phyloP scores from a whole-genome alignment of 164 flowering plant species.

The Dillenia suffruticosa region DNA sequence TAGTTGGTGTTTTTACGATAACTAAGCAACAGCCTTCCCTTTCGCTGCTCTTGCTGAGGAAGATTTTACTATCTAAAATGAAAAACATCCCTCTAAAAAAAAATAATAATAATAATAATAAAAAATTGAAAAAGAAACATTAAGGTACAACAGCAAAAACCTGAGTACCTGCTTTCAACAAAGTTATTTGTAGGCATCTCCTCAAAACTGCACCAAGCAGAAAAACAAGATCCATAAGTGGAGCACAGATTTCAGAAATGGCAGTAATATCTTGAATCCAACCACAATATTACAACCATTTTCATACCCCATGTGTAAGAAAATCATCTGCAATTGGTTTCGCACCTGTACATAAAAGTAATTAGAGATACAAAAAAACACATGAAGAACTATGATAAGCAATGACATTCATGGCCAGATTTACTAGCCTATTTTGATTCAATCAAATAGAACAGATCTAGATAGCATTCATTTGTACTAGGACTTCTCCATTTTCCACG shows the following conservation, averaged over 20 bases:
- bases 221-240: neutral
- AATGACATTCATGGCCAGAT: neutral
- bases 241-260: neutral
- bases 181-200: constrained; percentile 96
- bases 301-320: constrained; percentile 84
- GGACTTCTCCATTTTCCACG: too few species aligned
- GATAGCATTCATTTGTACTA: too few species aligned
- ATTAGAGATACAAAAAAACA: neutral
- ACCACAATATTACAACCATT: neutral
- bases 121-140: neutral
- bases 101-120: neutral
- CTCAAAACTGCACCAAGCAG: constrained; percentile 64
- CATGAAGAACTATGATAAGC: neutral
- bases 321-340: constrained; percentile 63
- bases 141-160: too few species aligned
- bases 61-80: neutral
- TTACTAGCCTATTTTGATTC: too few species aligned
- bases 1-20: too few species aligned
- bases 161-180: constrained; percentile 83
- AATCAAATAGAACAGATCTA: too few species aligned
- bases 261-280: neutral
- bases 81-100: neutral
- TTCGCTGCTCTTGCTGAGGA: too few species aligned
- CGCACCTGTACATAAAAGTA: constrained; percentile 46
- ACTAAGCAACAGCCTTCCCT: too few species aligned